Conservation (phyloP, 2,329 filamentous ascomycete species). For the Fusarium sterilihyphosum region DNA sequence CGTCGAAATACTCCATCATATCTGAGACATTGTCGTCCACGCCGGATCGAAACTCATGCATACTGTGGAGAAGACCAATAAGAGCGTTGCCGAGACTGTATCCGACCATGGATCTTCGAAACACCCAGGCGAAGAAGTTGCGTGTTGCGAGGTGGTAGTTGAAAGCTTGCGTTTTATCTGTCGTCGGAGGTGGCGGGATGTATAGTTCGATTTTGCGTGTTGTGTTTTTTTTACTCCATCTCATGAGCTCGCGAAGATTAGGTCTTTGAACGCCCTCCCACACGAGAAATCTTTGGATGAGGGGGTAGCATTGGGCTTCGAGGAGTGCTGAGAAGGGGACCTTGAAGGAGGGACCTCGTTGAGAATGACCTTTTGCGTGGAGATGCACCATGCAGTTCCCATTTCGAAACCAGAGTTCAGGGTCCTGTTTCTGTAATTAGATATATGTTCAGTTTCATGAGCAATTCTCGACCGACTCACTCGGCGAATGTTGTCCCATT, state of each 20-base stretch:
- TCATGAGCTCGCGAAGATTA: constrained; percentile 45
- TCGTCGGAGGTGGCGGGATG: constrained; percentile 70
- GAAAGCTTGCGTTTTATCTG: constrained; percentile 64
- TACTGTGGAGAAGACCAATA: constrained; percentile 70
- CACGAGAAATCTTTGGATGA: constrained; percentile 65
- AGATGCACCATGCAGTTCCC: constrained; percentile 78
- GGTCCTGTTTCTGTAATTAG: constrained; percentile 63
- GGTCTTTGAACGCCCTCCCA: constrained; percentile 43
- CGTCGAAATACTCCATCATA: constrained; percentile 72
- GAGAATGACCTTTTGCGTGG: constrained; percentile 71
- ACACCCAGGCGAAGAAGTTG: constrained; percentile 80
- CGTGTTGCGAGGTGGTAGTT: constrained; percentile 74
- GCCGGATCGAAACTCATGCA: constrained; percentile 68
- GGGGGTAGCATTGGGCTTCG: constrained; percentile 65
- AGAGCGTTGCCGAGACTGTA: constrained; percentile 71
- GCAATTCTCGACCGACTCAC: constrained; percentile 47
- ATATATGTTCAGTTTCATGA: neutral
- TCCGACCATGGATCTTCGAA: constrained; percentile 73
- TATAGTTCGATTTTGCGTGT: constrained; percentile 66
- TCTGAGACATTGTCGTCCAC: constrained; percentile 68
- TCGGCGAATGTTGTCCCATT: constrained; percentile 60
- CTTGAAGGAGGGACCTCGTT: constrained; percentile 73
- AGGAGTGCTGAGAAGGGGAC: constrained; percentile 69
- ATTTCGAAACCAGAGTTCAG: constrained; percentile 73
- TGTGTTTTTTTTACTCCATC: constrained; percentile 46